Evolutionary conservation across 2,329 filamentous ascomycete genomes (phyloP), one percentile per base, ranked within the genome.

Genomic region (Fusarium gaditjirri): DNA sequence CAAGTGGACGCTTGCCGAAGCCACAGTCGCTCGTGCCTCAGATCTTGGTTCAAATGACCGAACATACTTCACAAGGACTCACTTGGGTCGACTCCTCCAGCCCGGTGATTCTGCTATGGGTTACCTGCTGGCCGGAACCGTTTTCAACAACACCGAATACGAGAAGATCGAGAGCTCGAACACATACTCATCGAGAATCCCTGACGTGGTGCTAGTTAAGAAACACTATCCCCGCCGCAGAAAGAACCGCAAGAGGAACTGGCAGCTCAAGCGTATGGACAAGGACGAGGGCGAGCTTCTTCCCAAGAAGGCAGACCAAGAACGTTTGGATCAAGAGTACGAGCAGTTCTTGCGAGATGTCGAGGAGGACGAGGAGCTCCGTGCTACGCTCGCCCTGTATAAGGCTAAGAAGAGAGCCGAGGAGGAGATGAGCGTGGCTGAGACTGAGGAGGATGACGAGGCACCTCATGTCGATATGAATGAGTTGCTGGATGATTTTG

Each of bases 311-410:
- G 87, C 94, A 66, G 95, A 98, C 80, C 93, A 95, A 79, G 93
- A 95, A 66, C 90, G 91, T 71, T 90, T 97, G 85, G 95, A 98
- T 80, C 89, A 92, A 73, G 96, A 99, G 83, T 99, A 97, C 83
- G 96, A 99, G 85, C 90, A 95, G 89, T 99, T 99, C 90, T 85
- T 99, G 86, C 92, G 93, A 49, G 96, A 99, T 81, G 94, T 99
- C 16, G 97, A 99, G 83, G 95, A 98, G 80, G 96, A 99, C 80
- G 88, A 93, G 57, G 96, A 99, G 78, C 86, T 98, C 74, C 88
- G 96, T 61, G 89, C 91, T 46, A 94, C 94, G 2, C 85, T 99
- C 79, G 93, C 94, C 49, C 81, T 99, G 77, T 99, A 97, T 85
- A 97, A 95, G 85, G 88, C 86, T 68, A 83, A 86, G 76, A 85